Percentiles rank a stretch among this genome's conserved stretches.
Evolutionary conservation across 2,329 filamentous ascomycete genomes (phyloP).

Genomic region (Myriosclerotinia curreyana): DNA sequence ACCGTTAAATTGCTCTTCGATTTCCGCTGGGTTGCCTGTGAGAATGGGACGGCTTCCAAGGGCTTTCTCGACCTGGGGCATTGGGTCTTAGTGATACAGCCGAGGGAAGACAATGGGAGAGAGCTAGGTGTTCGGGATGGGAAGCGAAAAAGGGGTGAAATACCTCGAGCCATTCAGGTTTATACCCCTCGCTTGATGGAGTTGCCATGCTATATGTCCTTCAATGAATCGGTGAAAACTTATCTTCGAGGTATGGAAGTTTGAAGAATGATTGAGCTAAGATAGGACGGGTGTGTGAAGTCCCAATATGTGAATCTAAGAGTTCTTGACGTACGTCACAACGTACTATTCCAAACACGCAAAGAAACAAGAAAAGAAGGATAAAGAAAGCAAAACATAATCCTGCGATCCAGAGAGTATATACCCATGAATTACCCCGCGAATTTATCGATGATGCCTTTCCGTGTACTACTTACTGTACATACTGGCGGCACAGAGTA

Average conservation of each 20-base stretch:
- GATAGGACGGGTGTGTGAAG: too few species aligned
- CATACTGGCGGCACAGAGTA: neutral
- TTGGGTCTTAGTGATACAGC: neutral
- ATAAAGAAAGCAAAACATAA: neutral
- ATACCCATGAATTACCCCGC: neutral
- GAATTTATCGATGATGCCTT: neutral
- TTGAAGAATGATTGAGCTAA: neutral
- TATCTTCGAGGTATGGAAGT: neutral
- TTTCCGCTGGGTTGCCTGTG: slow-evolving; percentile 24
- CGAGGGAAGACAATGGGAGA: neutral
- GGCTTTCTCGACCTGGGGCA: slow-evolving; percentile 28
- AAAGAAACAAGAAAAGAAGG: neutral
- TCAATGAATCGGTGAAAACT: neutral
- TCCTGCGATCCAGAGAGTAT: neutral
- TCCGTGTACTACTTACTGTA: neutral
- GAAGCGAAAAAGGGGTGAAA: neutral
- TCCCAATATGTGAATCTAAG: too few species aligned
- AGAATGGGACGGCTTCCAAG: slow-evolving; percentile 28
- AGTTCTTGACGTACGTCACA: too few species aligned
- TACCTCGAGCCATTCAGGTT: slow-evolving; percentile 33
- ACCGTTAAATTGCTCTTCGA: slow-evolving; percentile 27
- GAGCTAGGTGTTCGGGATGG: neutral
- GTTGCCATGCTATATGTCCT: slow-evolving; percentile 3
- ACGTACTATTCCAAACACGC: neutral
- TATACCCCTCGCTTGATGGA: slow-evolving; percentile 26